Evolutionary conservation across 371 early-diverging fungal species (phyloP), one percentile per base, ranked within the genome.

Genomic region (Dichotomocladium elegans): DNA sequence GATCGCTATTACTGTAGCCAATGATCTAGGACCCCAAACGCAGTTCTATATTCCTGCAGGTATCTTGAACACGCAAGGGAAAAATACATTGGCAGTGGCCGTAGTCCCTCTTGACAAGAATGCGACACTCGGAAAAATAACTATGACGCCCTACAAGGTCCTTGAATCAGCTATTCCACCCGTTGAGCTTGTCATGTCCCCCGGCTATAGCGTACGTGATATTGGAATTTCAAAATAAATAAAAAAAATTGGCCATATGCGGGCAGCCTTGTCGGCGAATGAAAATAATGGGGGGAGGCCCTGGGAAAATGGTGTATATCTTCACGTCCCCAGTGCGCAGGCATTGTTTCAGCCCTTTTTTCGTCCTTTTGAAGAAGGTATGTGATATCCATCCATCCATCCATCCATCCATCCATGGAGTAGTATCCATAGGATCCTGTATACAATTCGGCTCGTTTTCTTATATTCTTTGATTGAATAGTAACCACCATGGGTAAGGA

Each of bases 401-500:
- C 11, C 26, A 51, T 52, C 33, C 44, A 52, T 52, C 52, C 52
- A 52, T 43, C 43, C 43, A 35, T 50, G 25, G 26, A 21, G 25
- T 15, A 17, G 9, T 15, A 49, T 44, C 45, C 27, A 44, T 44
- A 29, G n/a, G 27, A 27, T 44, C n/a, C 0, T 5, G 29, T 37
- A 10, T 15, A 14, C 17, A 12, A 34, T 22, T 21, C 21, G 24
- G 14, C 9, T 21, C 22, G 35, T 29, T 9, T 31, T 43, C 53
- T 52, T 22, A 52, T 33, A 15, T 7, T 14, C 34, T 21, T 17
- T 49, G 4, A n/a, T 34, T 8, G 7, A 37, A n/a, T 41, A 63
- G 34, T 48, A 35, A 33, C n/a, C 52, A 51, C 60, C 54, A 92
- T 92, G 93, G 92, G 92, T 68, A 92, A 93, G 77, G 93, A 90